phyloP scores from a whole-genome alignment of 805 yeast species.

The Wickerhamiella sergipiensis region DNA sequence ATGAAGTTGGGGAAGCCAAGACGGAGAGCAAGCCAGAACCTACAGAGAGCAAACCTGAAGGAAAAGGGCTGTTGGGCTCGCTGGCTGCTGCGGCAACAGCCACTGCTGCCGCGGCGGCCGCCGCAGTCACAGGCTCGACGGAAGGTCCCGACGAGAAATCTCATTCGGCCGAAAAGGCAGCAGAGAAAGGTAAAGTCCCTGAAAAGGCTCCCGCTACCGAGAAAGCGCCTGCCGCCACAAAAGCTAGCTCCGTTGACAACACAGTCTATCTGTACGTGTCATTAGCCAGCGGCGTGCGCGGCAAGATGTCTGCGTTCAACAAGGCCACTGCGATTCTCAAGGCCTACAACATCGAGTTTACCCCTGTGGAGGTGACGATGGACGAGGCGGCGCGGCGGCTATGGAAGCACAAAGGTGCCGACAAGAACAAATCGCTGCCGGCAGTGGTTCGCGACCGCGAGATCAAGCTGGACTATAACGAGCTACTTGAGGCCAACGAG shows the following conservation, averaged over 20 bases:
- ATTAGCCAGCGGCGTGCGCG: constrained; percentile 66
- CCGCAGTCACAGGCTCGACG: not conserved
- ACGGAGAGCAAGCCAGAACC: too few species aligned
- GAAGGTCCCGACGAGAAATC: too few species aligned
- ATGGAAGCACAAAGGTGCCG: constrained; percentile 55
- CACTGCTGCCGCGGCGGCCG: constrained; percentile 1
- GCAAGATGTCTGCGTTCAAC: constrained; percentile 60
- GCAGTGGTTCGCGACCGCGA: constrained; percentile 72
- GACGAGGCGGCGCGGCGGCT: constrained; percentile 68
- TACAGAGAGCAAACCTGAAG: not conserved
- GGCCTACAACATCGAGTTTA: constrained; percentile 55
- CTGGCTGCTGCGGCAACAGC: not conserved
- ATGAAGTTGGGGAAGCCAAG: too few species aligned
- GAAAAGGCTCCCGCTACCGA: not conserved
- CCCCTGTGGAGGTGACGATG: constrained; percentile 66
- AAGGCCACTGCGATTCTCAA: constrained; percentile 55
- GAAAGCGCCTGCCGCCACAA: not conserved
- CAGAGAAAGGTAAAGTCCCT: too few species aligned
- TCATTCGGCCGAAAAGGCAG: too few species aligned
- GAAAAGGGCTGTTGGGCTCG: not conserved
- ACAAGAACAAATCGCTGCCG: constrained; percentile 54
- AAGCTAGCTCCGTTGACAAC: not conserved
- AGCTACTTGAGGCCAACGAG: constrained; percentile 73
- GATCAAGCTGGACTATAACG: constrained; percentile 75
- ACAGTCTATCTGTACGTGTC: constrained; percentile 61